Percentiles rank a stretch among this genome's conserved stretches.
Evolutionary conservation across 2,329 filamentous ascomycete species (phyloP).

Genomic region (Incumbomyces lentus): DNA sequence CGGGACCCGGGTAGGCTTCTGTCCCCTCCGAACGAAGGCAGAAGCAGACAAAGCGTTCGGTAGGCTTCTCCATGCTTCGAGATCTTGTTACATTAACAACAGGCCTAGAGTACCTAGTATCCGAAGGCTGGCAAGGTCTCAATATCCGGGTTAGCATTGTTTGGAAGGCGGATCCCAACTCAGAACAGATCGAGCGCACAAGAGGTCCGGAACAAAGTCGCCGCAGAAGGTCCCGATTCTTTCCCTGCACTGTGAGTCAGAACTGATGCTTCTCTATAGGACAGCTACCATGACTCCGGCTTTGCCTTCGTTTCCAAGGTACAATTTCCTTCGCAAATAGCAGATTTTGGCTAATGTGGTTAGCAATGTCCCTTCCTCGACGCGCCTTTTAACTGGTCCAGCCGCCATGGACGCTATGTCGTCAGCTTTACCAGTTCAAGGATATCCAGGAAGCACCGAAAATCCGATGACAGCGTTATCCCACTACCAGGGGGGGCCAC

Average conservation of each 20-base stretch:
- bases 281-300: not conserved
- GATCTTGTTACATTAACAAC: not conserved
- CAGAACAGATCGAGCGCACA: constrained; percentile 4
- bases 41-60: constrained; percentile 5
- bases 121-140: constrained; percentile 5
- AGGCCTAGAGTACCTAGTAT: constrained; percentile 1
- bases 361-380: not conserved
- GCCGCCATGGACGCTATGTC: not conserved
- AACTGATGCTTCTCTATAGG: not conserved
- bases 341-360: too few species aligned
- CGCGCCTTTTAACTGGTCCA: not conserved
- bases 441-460: not conserved
- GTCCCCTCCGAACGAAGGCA: constrained; percentile 4
- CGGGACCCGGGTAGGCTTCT: constrained; percentile 4
- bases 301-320: constrained; percentile 3
- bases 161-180: constrained; percentile 5
- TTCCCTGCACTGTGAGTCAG: too few species aligned
- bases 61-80: not conserved
- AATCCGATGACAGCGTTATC: too few species aligned
- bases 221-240: not conserved
- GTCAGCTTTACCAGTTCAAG: not conserved
- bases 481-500: not conserved
- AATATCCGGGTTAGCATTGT: constrained; percentile 5
- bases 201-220: constrained; percentile 6
- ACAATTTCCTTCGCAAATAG: not conserved